Evolutionary conservation across 2,329 filamentous ascomycete species (phyloP), one percentile per base, ranked within the genome.

Genomic region (Neocucurbitaria cava): DNA sequence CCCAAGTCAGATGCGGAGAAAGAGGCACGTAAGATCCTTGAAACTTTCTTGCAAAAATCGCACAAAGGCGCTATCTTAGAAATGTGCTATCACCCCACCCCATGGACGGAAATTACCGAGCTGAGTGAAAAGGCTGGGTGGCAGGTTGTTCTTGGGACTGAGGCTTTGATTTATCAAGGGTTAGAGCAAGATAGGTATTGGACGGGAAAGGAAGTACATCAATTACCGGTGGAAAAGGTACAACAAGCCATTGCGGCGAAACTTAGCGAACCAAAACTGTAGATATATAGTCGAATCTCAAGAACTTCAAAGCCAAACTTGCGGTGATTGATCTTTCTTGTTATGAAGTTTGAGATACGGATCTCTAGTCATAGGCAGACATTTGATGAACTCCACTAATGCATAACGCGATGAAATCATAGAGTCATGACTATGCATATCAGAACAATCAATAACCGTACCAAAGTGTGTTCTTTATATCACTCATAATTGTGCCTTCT

Each of bases 51-150:
- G 30, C 44, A 52, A 23, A 81, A 40, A 10, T 69, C 79, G 26
- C 76, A 83, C 56, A 88, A 89, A 74, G 89, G 89, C 6, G 86
- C 86, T 6, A 84, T 93, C 52, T 73, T 93, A 55, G 90, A 93
- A 74, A 93, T 94, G 90, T 92, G 89, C 79, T 93, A 93, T 72
- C 90, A 92, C 70, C 90, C 90, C 0, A 74, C 81, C 2, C 87
- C 89, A 0, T 72, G 64, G 61, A 93, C 90, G 0, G 81, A 83
- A 61, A 83, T 92, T 44, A 86, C 85, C 1, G 82, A 81, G 39
- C 65, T 92, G 38, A 85, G 87, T 0, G 81, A 85, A 64, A 74
- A 77, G 2, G 79, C 81, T 9, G 87, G 87, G 0, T 92, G 90
- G 90, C 83, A 87, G 74, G 86, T 92, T 1, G 89, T 92, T 21